Conservation (phyloP, 2,329 filamentous ascomycete species). For the Curvularia sp. region DNA sequence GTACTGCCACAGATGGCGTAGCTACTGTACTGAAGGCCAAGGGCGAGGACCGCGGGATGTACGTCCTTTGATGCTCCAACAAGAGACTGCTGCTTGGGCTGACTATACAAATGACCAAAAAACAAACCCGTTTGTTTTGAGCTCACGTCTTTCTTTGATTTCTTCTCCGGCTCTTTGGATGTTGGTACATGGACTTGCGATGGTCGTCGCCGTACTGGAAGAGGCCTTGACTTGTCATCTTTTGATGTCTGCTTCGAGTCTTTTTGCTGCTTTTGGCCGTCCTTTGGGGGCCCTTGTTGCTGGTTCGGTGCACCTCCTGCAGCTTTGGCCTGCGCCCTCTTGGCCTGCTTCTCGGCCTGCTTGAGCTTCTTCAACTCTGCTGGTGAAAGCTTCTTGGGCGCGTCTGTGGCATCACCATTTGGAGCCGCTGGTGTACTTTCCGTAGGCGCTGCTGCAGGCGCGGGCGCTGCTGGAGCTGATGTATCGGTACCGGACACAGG, state of each 20-base stretch:
- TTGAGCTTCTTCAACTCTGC: constrained; percentile 87
- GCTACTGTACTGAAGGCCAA: constrained; percentile 88
- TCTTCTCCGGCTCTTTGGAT: constrained; percentile 42
- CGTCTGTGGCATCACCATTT: constrained; percentile 35
- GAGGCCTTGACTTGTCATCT: constrained; percentile 43
- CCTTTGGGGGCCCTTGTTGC: constrained; percentile 43
- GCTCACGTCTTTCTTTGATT: constrained; percentile 42
- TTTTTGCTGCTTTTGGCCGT: constrained; percentile 47
- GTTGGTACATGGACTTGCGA: constrained; percentile 39
- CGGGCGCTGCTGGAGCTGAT: constrained; percentile 12
- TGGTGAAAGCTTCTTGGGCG: constrained; percentile 65
- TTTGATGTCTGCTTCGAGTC: constrained; percentile 44
- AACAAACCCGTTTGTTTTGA: constrained; percentile 63
- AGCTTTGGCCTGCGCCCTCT: constrained; percentile 74
- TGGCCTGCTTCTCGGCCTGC: constrained; percentile 89
- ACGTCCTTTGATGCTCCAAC: constrained; percentile 72
- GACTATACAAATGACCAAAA: constrained; percentile 82
- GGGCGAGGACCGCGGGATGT: constrained; percentile 81
- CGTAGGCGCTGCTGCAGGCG: constrained; percentile 19
- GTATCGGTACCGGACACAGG: constrained; percentile 16
- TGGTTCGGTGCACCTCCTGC: constrained; percentile 41
- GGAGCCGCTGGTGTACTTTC: constrained; percentile 21
- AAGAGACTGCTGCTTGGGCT: constrained; percentile 70
- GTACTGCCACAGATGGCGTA: constrained; percentile 91
- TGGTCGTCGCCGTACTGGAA: constrained; percentile 42